phyloP scores from a whole-genome alignment of 306 rosid genomes.

The Cajanus cajan region DNA sequence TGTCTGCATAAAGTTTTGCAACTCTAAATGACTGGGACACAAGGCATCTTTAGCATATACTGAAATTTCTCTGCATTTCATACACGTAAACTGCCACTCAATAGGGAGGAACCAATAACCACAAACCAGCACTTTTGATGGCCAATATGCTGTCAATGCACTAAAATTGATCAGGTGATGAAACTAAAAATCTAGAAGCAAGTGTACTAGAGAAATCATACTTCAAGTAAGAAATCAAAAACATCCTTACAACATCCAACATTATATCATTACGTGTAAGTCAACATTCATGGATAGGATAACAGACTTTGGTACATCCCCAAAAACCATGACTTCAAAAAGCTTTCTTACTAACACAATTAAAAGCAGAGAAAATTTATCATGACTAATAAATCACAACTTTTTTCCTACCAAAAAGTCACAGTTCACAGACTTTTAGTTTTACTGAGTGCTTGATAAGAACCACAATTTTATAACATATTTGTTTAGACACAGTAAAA shows the following conservation, averaged over 20 bases:
- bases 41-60: conserved; percentile 32
- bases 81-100: conserved; percentile 84
- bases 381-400: conserved; percentile 1
- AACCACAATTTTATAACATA: conserved; percentile 1
- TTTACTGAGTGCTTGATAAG: neutral
- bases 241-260: neutral
- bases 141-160: conserved; percentile 71
- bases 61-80: conserved; percentile 54
- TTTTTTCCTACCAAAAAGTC: neutral
- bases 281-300: neutral
- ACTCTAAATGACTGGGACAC: conserved; percentile 57
- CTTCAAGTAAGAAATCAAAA: neutral
- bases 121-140: conserved; percentile 58
- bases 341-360: neutral
- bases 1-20: conserved; percentile 52
- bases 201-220: conserved; percentile 8
- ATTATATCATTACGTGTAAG: neutral
- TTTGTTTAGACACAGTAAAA: neutral
- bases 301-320: neutral
- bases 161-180: conserved; percentile 14
- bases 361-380: neutral
- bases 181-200: neutral
- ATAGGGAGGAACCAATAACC: conserved; percentile 83
- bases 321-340: neutral
- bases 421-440: neutral